Conservation (phyloP, 2,329 filamentous ascomycete species). For the Fusarium phyllophilum region DNA sequence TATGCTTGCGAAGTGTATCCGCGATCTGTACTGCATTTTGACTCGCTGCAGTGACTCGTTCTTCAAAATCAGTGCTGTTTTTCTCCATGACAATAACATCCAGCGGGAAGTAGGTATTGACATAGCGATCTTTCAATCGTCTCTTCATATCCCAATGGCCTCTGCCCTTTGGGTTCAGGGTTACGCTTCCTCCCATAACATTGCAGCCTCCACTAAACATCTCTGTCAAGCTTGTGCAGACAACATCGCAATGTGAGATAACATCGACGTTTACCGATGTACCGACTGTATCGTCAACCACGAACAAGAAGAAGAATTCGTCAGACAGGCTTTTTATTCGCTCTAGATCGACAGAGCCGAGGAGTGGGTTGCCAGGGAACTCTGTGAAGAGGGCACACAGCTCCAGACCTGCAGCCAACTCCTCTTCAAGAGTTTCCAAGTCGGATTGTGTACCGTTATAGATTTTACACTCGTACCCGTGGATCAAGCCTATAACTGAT, state of each 20-base stretch:
- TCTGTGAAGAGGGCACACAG: conserved; percentile 61
- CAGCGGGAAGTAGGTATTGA: conserved; percentile 40
- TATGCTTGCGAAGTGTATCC: conserved; percentile 42
- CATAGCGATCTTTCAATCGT: conserved; percentile 28
- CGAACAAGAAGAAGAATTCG: conserved; percentile 53
- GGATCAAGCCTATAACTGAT: conserved; percentile 45
- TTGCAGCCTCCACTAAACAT: conserved; percentile 65
- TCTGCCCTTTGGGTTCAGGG: conserved; percentile 55
- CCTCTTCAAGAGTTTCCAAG: conserved; percentile 52
- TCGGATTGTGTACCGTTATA: conserved; percentile 56
- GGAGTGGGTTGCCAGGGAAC: conserved; percentile 49
- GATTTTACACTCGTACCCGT: conserved; percentile 51
- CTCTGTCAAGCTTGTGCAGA: conserved; percentile 64
- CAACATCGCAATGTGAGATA: conserved; percentile 56
- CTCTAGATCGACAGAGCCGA: conserved; percentile 44
- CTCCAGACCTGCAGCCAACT: conserved; percentile 50
- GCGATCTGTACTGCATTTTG: conserved; percentile 42
- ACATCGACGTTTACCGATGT: conserved; percentile 59
- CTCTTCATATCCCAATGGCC: conserved; percentile 47
- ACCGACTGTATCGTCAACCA: conserved; percentile 58
- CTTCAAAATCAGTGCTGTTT: conserved; percentile 53
- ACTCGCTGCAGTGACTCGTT: conserved; percentile 46
- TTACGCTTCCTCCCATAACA: conserved; percentile 60
- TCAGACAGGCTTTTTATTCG: conserved; percentile 45
- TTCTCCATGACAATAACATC: conserved; percentile 48